A percentile compares a stretch with the other conserved stretches of the same genome.
Evolutionary conservation across 2,329 filamentous ascomycete genomes (phyloP).

Genomic region (Fusarium xylarioides): DNA sequence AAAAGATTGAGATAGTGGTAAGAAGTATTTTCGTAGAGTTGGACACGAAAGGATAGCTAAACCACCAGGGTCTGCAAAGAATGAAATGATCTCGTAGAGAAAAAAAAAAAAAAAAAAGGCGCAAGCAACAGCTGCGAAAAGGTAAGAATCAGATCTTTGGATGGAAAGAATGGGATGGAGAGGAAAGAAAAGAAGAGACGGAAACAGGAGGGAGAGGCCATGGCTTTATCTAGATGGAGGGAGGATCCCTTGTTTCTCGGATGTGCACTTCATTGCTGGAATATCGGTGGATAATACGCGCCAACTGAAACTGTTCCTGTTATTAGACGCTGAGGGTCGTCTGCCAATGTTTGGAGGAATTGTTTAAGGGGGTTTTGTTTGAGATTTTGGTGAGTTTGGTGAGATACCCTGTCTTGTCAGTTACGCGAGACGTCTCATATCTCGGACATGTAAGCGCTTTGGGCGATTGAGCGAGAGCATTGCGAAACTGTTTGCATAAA

Average conservation of each 20-base stretch:
- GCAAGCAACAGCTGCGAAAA: slow-evolving; percentile 42
- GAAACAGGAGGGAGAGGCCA: not conserved
- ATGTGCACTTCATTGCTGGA: slow-evolving; percentile 37
- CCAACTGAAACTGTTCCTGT: slow-evolving; percentile 36
- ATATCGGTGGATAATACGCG: slow-evolving; percentile 20
- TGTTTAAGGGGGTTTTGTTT: slow-evolving; percentile 12
- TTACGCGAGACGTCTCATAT: slow-evolving; percentile 33
- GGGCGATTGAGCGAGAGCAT: not conserved
- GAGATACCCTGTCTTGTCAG: slow-evolving; percentile 23
- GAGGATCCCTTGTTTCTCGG: slow-evolving; percentile 6
- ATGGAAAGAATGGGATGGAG: slow-evolving; percentile 41
- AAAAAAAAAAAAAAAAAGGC: slow-evolving; percentile 40
- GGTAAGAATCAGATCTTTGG: slow-evolving; percentile 30
- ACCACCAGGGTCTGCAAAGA: slow-evolving; percentile 44
- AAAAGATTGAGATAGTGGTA: not conserved
- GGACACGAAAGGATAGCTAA: slow-evolving; percentile 12
- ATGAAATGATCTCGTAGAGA: slow-evolving; percentile 41
- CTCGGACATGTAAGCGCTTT: slow-evolving; percentile 29
- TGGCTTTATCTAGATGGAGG: slow-evolving; percentile 14
- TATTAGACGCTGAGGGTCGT: slow-evolving; percentile 23
- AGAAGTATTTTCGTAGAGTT: slow-evolving; percentile 7
- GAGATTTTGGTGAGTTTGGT: not conserved
- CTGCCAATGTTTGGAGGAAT: not conserved
- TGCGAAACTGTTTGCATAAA: not conserved
- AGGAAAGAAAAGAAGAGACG: not conserved